These are phyloP conservation scores for Cystobasidium sp. DNA, from an alignment of 1,284 basidiomycete species.

Conservation along the genomic window DNA sequence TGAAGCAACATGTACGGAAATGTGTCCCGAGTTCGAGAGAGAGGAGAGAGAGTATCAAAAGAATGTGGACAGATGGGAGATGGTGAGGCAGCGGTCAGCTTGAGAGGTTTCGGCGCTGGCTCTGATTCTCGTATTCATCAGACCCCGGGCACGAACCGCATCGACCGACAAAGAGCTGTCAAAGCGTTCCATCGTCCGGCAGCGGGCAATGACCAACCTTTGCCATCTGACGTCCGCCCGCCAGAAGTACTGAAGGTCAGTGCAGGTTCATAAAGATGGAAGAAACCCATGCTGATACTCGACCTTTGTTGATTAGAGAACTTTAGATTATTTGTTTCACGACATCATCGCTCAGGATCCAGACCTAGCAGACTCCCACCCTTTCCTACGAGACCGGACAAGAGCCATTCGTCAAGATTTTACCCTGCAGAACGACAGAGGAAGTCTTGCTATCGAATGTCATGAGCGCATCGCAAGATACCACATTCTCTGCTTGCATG, in stretches of 20 bases:
- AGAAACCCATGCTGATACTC: constrained; percentile 16
- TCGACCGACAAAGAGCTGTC: constrained; percentile 84
- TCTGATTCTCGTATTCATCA: constrained; percentile 18
- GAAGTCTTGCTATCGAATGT: constrained; percentile 79
- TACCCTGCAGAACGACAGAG: constrained; percentile 85
- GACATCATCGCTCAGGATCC: constrained; percentile 69
- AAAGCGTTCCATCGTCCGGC: constrained; percentile 90
- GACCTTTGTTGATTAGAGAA: constrained; percentile 62
- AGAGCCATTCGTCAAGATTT: constrained; percentile 91
- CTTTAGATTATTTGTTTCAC: constrained; percentile 90
- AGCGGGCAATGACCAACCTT: constrained; percentile 80
- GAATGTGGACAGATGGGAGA: constrained; percentile 84
- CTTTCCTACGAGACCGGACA: constrained; percentile 90
- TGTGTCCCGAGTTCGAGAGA: constrained; percentile 93
- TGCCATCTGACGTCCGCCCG: constrained; percentile 91
- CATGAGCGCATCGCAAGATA: constrained; percentile 92
- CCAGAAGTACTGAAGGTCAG: constrained; percentile 77
- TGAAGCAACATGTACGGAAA: constrained; percentile 85
- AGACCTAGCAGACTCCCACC: constrained; percentile 73
- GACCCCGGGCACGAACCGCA: constrained; percentile 62
- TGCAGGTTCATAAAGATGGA: constrained; percentile 27
- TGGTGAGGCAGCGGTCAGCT: constrained; percentile 63
- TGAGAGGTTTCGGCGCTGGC: not conserved
- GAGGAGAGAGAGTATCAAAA: constrained; percentile 89
- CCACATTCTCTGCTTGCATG: constrained; percentile 84